A percentile compares a stretch with the other conserved stretches of the same genome.
These are phyloP conservation scores for Terfezia claveryi DNA, from an alignment of 495 filamentous ascomycete genomes.

Conservation along the genomic window DNA sequence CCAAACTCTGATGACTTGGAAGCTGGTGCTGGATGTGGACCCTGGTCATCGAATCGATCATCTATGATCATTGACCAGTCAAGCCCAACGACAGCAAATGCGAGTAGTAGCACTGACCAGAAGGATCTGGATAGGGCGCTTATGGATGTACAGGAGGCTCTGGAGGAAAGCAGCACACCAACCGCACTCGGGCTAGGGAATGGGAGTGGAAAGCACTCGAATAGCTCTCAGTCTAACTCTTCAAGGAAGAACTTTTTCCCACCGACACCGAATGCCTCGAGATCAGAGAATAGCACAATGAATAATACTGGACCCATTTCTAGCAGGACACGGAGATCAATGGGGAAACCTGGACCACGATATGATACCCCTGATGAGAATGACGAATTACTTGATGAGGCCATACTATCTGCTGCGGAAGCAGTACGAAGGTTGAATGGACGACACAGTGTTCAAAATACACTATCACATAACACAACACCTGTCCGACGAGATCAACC, in stretches of 20 bases:
- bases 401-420: conserved; percentile 23
- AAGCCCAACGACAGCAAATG: conserved; percentile 25
- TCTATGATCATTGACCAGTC: conserved; percentile 57
- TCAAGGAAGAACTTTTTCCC: conserved; percentile 31
- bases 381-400: conserved; percentile 35
- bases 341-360: conserved; percentile 53
- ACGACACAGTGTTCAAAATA: conserved; percentile 38
- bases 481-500: background rate
- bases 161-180: conserved; percentile 13
- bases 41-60: conserved; percentile 62
- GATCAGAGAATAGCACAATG: conserved; percentile 46
- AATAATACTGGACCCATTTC: conserved; percentile 46
- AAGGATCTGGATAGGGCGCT: conserved; percentile 61
- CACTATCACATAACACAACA: conserved; percentile 7
- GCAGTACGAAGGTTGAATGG: conserved; percentile 29
- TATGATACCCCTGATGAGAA: conserved; percentile 95
- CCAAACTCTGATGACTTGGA: conserved; percentile 66
- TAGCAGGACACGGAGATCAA: conserved; percentile 59
- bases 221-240: conserved; percentile 30
- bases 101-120: conserved; percentile 37
- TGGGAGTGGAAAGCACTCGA: conserved; percentile 21
- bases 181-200: background rate
- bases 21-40: conserved; percentile 72
- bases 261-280: conserved; percentile 28
- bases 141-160: conserved; percentile 36